Percentiles rank a stretch among this genome's conserved stretches.
Evolutionary conservation across 2,329 filamentous ascomycete genomes (phyloP).

Genomic region (Pseudopyricularia cyperi): DNA sequence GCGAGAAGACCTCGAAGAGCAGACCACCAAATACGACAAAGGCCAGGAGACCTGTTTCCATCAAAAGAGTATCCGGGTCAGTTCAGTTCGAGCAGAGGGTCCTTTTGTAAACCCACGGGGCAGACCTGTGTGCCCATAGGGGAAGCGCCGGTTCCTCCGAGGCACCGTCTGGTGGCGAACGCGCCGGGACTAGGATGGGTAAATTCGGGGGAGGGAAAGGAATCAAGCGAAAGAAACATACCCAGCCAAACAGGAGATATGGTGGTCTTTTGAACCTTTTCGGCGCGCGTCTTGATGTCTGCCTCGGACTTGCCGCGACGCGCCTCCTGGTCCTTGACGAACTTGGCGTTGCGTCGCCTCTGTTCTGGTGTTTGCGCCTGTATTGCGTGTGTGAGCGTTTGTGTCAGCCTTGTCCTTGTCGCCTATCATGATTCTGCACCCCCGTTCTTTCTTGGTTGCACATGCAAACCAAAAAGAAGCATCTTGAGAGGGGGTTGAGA

Average conservation of each 20-base stretch:
- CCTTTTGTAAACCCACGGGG: background rate
- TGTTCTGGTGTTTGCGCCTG: conserved; percentile 78
- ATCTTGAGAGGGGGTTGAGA: no score
- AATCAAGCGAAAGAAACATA: conserved; percentile 20
- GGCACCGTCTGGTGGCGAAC: background rate
- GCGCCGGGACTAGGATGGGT: background rate
- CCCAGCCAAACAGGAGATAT: conserved; percentile 53
- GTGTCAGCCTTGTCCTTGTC: background rate
- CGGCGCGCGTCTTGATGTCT: conserved; percentile 46
- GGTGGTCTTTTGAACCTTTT: conserved; percentile 44
- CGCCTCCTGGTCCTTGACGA: conserved; percentile 57
- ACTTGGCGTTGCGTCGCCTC: conserved; percentile 68
- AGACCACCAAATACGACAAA: conserved; percentile 51
- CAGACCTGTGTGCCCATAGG: no score
- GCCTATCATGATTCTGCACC: no score
- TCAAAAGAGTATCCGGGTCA: background rate
- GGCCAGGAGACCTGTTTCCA: conserved; percentile 40
- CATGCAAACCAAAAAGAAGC: no score
- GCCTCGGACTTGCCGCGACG: conserved; percentile 64
- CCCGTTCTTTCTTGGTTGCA: no score
- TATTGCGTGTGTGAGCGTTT: background rate
- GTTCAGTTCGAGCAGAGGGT: background rate
- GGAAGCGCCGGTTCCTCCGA: no score
- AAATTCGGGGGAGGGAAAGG: background rate
- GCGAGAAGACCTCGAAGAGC: conserved; percentile 42